Base-by-base conservation (phyloP, 345 rosid species). In the Triadica sebifera region DNA sequence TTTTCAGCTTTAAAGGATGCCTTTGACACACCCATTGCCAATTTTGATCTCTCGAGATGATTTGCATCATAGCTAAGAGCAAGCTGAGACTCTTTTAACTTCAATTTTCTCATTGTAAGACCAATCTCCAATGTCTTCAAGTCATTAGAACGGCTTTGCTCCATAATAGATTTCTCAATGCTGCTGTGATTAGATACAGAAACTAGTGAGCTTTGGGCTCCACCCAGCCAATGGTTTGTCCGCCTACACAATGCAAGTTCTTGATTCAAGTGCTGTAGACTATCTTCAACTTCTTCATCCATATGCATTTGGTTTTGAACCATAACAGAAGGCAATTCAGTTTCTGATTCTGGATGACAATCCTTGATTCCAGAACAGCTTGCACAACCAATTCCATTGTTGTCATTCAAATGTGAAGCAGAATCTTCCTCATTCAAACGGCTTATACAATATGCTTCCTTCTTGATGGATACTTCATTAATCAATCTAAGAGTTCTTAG, bases 81-180 rank as follows among this genome's bases (percentile, higher is more conserved):
- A 71, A 93, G 76, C 74, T 85, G 82, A 1, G 69, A 78, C 84
- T 91, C 85, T 74, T 90, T 87, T 74, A 87, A 56, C 65, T 71
- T 78, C 82, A 95, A 52, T 76, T 74, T 83, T 79, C 70, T 80
- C 88, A 84, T 83, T 3, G 78, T 65, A 70, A 91, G 83, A 79
- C 85, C 71, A 58, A 87, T 87, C 85, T 90, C 92, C 63, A 86
- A 12, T 16, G 73, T 65, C 84, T 90, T 90, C 59, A 95, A 86
- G 80, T 95, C 89, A 79, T 93, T 95, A 22, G 91, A 86, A 52
- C 96, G 89, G 50, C 85, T 74, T 79, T 89, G 91, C 84, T 90
- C 96, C 63, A 77, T 37, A 43, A 91, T 29, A 46, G 86, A 90
- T 77, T 82, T 88, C 78, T 89, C 91, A 0, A 84, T 39, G 34